Evolutionary conservation across 2,329 filamentous ascomycete species (phyloP), one percentile per base, ranked within the genome.

Genomic region (Penicillium brevicompactum): DNA sequence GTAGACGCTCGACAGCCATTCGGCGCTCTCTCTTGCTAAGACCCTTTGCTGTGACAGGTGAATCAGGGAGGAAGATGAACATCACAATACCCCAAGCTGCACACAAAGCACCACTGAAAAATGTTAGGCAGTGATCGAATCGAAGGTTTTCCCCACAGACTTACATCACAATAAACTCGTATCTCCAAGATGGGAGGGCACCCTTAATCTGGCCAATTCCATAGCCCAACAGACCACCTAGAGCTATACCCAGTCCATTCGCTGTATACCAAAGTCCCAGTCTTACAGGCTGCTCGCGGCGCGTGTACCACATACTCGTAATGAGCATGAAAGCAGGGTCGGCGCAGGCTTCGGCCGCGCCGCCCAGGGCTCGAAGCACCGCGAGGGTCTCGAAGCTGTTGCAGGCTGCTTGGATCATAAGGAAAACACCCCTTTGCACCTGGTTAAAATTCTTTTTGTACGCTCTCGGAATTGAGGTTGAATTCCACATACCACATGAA

Each of bases 141-240:
- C 13, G 4, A 18, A 1, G 4, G 3, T 4, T 4, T 22, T n/a
- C 1, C 4, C 7, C n/a, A 4, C 2, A 10, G 24, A 24, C 66
- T 45, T 66, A 76, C 74, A 85, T 85, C n/a, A 89, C 80, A 14
- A 90, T 71, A 65, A 89, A 89, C 51, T 89, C 85, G 59, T 86
- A 89, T 64, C 83, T 84, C 86, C 86, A 89, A 0, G 80, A 82
- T 0, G 80, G 76, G 18, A 88, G 75, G 1, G 77, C 73, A 13
- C 82, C 84, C 38, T 78, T 75, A 60, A 85, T 84, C 58, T 85
- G 78, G 1, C 85, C 85, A 44, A 87, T 87, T 0, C 80, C 84
- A 53, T 84, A 87, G 0, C 82, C 81, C 0, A 84, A 67, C 2
- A 84, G 63, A 0, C 83, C 83, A 45, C 84, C 84, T 0, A 85